These are phyloP conservation scores for Cokeromyces recurvatus DNA, from an alignment of 371 early-diverging fungal species.

Conservation along the genomic window DNA sequence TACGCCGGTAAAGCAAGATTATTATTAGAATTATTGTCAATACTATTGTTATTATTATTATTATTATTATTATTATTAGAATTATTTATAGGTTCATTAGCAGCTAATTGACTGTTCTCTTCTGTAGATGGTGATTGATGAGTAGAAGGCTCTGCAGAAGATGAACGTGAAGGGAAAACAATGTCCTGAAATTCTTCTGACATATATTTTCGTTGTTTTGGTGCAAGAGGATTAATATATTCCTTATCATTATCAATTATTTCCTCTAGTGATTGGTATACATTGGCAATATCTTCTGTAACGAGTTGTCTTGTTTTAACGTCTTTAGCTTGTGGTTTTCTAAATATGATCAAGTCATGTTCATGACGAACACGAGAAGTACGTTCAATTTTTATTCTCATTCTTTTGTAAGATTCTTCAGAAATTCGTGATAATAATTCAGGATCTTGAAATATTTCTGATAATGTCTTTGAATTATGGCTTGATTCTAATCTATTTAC, in stretches of 20 bases:
- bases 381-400: background rate
- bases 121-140: too few relatives aligned
- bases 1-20: constrained; percentile 2
- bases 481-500: background rate
- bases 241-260: background rate
- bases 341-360: background rate
- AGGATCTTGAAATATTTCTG: constrained; percentile 21
- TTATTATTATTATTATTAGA: too few relatives aligned
- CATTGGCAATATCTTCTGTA: constrained; percentile 14
- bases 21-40: too few relatives aligned
- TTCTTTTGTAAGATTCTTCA: background rate
- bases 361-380: constrained; percentile 2
- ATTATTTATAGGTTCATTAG: too few relatives aligned
- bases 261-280: constrained; percentile 3
- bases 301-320: constrained; percentile 22
- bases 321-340: constrained; percentile 40
- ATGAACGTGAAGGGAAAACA: too few relatives aligned
- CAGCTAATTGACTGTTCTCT: too few relatives aligned
- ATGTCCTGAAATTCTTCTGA: background rate
- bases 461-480: background rate
- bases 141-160: too few relatives aligned
- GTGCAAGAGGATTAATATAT: constrained; percentile 27
- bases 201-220: constrained; percentile 13
- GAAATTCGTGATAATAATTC: constrained; percentile 9
- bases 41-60: too few relatives aligned